Evolutionary conservation across 2,329 filamentous ascomycete species (phyloP).

Genomic region (Ophiosphaerella herpotricha): DNA sequence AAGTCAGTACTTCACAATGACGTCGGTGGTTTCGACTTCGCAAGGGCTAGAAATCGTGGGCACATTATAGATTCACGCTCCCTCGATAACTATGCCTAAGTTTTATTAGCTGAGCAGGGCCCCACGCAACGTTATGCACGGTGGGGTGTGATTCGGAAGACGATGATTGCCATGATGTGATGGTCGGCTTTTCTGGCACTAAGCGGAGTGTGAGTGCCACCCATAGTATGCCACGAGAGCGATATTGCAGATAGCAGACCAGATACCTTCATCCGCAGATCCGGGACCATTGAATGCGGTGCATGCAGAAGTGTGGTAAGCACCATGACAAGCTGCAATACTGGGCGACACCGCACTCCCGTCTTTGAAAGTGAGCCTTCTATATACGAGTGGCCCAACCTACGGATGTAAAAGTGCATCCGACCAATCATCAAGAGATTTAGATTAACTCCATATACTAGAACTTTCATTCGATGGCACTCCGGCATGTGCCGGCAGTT

Average conservation of each 20-base stretch:
- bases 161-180: background rate
- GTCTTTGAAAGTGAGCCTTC: conserved; percentile 15
- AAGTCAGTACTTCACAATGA: background rate
- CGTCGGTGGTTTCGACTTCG: background rate
- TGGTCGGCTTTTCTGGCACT: conserved; percentile 8
- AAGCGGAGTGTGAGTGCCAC: conserved; percentile 5
- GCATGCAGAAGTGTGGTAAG: conserved; percentile 10
- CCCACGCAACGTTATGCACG: background rate
- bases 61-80: background rate
- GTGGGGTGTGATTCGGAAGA: background rate
- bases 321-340: conserved; percentile 16
- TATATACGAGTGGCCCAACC: conserved; percentile 21
- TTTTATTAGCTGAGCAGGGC: background rate
- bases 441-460: conserved; percentile 38
- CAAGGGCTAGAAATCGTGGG: background rate
- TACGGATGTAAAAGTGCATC: conserved; percentile 19
- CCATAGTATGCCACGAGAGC: conserved; percentile 11
- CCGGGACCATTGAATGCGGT: conserved; percentile 4
- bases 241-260: conserved; percentile 17
- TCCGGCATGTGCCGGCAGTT: conserved; percentile 33
- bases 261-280: conserved; percentile 14
- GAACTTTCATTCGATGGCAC: conserved; percentile 25
- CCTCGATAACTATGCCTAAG: background rate
- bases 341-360: conserved; percentile 13
- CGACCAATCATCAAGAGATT: conserved; percentile 32